These are phyloP conservation scores for Parasarocladium wereldwijsianum DNA, from an alignment of 2,329 filamentous ascomycete genomes.

Conservation along the genomic window DNA sequence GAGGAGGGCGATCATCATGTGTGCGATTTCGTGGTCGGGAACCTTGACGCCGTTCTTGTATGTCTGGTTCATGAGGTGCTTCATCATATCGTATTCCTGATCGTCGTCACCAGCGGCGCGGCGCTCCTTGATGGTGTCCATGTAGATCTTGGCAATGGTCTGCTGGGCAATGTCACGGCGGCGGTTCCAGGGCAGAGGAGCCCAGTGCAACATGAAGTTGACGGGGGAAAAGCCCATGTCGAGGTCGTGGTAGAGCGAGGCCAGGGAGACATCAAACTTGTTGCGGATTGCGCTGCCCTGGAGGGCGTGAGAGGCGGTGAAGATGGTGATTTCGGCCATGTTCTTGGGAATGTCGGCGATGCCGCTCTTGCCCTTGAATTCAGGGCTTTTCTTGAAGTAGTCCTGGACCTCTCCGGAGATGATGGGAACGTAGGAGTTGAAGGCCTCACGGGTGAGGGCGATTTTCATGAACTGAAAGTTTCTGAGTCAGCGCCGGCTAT, in stretches of 20 bases:
- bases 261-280: constrained; percentile 68
- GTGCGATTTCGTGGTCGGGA: constrained; percentile 73
- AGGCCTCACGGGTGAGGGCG: constrained; percentile 60
- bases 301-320: constrained; percentile 72
- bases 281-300: constrained; percentile 73
- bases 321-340: constrained; percentile 80
- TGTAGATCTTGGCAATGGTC: constrained; percentile 70
- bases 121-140: constrained; percentile 64
- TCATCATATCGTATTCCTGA: constrained; percentile 63
- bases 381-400: constrained; percentile 53
- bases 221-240: constrained; percentile 82
- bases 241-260: constrained; percentile 72
- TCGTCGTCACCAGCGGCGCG: constrained; percentile 36
- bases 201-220: constrained; percentile 85
- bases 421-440: constrained; percentile 62
- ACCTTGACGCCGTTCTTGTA: constrained; percentile 73
- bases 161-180: constrained; percentile 65
- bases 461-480: constrained; percentile 60
- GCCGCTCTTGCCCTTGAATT: constrained; percentile 55
- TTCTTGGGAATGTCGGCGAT: constrained; percentile 56
- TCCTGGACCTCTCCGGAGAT: constrained; percentile 61
- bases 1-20: constrained; percentile 88
- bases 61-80: constrained; percentile 70
- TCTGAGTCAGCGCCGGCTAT: neutral
- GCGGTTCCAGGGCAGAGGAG: constrained; percentile 76